A percentile compares a stretch with the other conserved stretches of the same genome.
Conservation (phyloP, 2,329 filamentous ascomycete genomes). For the Penicillium brasilianum region DNA sequence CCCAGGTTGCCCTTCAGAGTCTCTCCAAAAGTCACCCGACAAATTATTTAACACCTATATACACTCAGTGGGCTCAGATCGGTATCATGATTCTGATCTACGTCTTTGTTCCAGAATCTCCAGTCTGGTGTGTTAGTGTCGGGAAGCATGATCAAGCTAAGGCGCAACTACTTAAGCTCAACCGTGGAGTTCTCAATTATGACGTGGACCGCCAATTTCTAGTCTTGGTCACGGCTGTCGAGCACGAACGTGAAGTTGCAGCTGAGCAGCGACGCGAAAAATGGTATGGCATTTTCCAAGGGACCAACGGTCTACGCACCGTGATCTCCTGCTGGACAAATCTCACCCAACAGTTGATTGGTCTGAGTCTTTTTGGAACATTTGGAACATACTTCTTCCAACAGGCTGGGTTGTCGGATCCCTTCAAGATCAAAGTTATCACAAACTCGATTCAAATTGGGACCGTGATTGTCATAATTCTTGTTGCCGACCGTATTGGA, state of each 20-base stretch:
- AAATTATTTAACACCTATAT: neutral
- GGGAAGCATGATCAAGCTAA: neutral
- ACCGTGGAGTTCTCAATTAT: neutral
- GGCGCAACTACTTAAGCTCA: neutral
- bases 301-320: neutral
- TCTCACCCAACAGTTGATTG: slow-evolving; percentile 26
- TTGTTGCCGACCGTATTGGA: neutral
- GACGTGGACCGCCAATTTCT: neutral
- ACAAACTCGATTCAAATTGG: neutral
- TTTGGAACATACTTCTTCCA: slow-evolving; percentile 31
- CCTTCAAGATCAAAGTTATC: neutral
- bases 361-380: slow-evolving; percentile 23
- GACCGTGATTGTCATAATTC: neutral
- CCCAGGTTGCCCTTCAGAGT: neutral
- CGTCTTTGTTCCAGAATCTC: neutral
- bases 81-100: neutral
- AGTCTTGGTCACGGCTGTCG: neutral
- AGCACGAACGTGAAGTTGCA: neutral
- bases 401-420: slow-evolving; percentile 21
- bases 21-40: neutral
- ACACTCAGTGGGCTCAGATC: neutral
- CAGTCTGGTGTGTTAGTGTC: neutral
- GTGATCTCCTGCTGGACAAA: neutral
- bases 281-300: neutral
- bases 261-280: neutral